Conservation (phyloP, 768 basidiomycete species). For the Xerocomellus chrysenteron region DNA sequence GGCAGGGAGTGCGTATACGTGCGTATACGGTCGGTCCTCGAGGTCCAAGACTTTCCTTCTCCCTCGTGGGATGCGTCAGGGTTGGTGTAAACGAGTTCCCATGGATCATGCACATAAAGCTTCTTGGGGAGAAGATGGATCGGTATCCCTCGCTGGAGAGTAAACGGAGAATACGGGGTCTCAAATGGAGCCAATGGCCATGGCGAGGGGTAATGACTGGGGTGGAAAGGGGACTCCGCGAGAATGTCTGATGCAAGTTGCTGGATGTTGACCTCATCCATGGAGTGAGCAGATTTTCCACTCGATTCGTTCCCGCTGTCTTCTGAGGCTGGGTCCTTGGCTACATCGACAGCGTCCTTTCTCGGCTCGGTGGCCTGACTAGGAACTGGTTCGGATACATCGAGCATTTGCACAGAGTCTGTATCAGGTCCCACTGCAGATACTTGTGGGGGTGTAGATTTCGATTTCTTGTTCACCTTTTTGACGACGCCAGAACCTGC, state of each 20-base stretch:
- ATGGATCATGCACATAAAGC: slow-evolving; percentile 46
- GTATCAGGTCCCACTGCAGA: neutral
- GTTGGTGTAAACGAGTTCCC: slow-evolving; percentile 24
- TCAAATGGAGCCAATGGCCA: slow-evolving; percentile 43
- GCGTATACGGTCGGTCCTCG: slow-evolving; percentile 27
- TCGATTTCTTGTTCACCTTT: neutral
- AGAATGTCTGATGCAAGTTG: neutral
- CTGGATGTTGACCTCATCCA: neutral
- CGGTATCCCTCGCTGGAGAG: slow-evolving; percentile 33
- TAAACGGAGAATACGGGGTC: slow-evolving; percentile 18
- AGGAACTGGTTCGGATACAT: neutral
- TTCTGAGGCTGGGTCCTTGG: neutral
- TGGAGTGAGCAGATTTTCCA: neutral
- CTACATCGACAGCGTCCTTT: neutral
- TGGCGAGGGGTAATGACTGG: slow-evolving; percentile 36
- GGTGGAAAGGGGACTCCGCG: slow-evolving; percentile 27
- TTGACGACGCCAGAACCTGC: neutral
- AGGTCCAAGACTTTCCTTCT: slow-evolving; percentile 20
- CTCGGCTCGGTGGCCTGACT: neutral
- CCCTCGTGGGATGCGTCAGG: neutral
- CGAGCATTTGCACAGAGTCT: neutral
- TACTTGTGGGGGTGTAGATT: too few species aligned
- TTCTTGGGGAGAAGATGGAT: slow-evolving; percentile 39
- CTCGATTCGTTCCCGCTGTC: neutral
- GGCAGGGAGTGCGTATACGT: slow-evolving; percentile 30